phyloP scores from a whole-genome alignment of 2,329 filamentous ascomycete species.

The Exophiala viscosa region DNA sequence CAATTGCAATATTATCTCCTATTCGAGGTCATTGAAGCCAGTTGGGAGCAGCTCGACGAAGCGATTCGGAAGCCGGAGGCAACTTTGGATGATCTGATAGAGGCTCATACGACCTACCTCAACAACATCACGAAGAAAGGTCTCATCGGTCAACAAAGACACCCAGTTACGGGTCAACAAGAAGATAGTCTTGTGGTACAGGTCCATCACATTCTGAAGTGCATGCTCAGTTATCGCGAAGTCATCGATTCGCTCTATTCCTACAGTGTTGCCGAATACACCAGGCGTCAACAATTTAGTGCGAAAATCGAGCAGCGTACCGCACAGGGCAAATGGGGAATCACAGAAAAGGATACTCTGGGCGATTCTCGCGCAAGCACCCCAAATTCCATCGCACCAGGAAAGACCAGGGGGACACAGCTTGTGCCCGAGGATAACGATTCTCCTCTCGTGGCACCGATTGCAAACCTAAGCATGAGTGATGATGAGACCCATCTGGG shows the following conservation, averaged over 20 bases:
- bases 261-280: conserved; percentile 93
- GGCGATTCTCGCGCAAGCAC: conserved; percentile 31
- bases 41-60: conserved; percentile 84
- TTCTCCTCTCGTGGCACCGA: conserved; percentile 14
- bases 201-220: conserved; percentile 84
- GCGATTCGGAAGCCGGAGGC: conserved; percentile 79
- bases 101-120: conserved; percentile 85
- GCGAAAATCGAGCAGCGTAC: conserved; percentile 67
- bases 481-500: conserved; percentile 64
- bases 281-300: conserved; percentile 77
- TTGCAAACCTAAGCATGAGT: conserved; percentile 11
- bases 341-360: conserved; percentile 53
- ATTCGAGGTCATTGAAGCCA: conserved; percentile 96
- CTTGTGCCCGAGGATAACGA: conserved; percentile 21
- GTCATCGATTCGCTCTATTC: conserved; percentile 91
- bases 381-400: conserved; percentile 18
- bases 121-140: conserved; percentile 95
- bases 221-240: conserved; percentile 92
- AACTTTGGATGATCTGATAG: conserved; percentile 91
- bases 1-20: conserved; percentile 98
- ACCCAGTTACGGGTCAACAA: conserved; percentile 46
- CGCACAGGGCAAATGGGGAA: conserved; percentile 61
- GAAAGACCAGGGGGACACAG: conserved; percentile 8
- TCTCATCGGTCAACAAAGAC: conserved; percentile 68
- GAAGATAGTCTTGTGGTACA: conserved; percentile 85